Evolutionary conservation across 2,329 filamentous ascomycete species (phyloP).

Genomic region (Xylariaceae sp.): DNA sequence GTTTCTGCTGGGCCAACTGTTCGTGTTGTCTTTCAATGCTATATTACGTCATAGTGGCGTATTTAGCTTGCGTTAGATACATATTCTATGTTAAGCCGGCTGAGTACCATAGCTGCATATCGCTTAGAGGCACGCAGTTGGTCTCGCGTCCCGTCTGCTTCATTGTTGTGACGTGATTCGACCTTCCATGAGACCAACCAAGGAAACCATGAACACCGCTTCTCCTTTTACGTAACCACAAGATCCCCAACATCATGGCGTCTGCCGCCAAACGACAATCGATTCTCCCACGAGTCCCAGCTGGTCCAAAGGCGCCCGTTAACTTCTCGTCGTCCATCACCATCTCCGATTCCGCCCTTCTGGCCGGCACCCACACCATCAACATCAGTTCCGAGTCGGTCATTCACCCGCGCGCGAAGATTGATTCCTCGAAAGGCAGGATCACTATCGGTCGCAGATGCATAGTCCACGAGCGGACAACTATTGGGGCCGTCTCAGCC

Average conservation of each 20-base stretch:
- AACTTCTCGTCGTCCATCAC: constrained; percentile 55
- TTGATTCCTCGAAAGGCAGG: constrained; percentile 73
- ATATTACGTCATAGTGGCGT: no score
- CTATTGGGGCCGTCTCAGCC: constrained; percentile 43
- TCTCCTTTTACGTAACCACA: neutral
- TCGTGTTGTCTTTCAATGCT: neutral
- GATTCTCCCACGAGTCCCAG: constrained; percentile 47
- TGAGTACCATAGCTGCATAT: neutral
- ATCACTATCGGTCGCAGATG: constrained; percentile 76
- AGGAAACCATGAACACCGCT: constrained; percentile 14
- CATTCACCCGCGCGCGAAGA: constrained; percentile 76
- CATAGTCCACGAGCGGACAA: constrained; percentile 68
- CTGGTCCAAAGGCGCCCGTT: constrained; percentile 55
- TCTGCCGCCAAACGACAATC: constrained; percentile 50
- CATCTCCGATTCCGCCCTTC: constrained; percentile 57
- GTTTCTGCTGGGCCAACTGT: neutral
- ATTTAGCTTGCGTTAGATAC: no score
- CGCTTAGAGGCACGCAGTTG: no score
- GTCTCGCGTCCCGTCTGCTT: no score
- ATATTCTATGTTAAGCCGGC: no score
- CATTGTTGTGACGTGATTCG: no score
- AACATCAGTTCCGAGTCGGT: constrained; percentile 71
- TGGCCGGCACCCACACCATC: constrained; percentile 70
- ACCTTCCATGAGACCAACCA: neutral
- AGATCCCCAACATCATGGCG: constrained; percentile 32